phyloP scores from a whole-genome alignment of 306 rosid genomes.

The Senna tora region DNA sequence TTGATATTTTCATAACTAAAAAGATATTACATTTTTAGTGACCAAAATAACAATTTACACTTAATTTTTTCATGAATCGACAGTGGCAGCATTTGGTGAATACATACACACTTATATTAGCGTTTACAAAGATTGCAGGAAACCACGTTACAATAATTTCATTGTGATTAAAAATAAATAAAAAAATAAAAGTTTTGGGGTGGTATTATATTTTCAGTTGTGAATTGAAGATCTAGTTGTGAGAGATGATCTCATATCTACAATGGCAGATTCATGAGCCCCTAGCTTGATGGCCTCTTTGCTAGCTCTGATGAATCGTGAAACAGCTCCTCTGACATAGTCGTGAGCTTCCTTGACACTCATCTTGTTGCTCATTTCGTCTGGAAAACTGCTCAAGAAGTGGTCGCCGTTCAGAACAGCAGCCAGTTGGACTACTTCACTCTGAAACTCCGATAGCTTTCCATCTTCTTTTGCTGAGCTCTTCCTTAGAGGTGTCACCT shows the following conservation, averaged over 20 bases:
- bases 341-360: conserved; percentile 80
- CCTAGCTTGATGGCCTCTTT: conserved; percentile 92
- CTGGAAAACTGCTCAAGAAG: conserved; percentile 87
- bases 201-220: conserved; percentile 32
- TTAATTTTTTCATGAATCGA: too few relatives aligned
- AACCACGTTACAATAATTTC: neutral
- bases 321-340: conserved; percentile 79
- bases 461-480: conserved; percentile 71
- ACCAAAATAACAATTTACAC: too few relatives aligned
- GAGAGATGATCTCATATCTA: conserved; percentile 99
- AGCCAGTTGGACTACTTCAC: conserved; percentile 91
- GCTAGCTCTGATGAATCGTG: conserved; percentile 93
- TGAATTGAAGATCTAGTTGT: conserved; percentile 82
- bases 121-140: conserved; percentile 15
- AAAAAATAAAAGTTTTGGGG: neutral
- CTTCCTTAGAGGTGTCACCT: conserved; percentile 74
- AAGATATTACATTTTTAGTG: too few relatives aligned
- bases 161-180: too few relatives aligned
- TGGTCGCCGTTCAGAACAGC: conserved; percentile 95
- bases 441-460: conserved; percentile 76
- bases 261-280: conserved; percentile 88
- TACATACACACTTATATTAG: too few relatives aligned
- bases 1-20: too few relatives aligned
- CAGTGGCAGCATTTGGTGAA: too few relatives aligned
- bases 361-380: conserved; percentile 80